Base-by-base conservation (phyloP, 2,329 filamentous ascomycete genomes). In the Tolypocladium nubicola region DNA sequence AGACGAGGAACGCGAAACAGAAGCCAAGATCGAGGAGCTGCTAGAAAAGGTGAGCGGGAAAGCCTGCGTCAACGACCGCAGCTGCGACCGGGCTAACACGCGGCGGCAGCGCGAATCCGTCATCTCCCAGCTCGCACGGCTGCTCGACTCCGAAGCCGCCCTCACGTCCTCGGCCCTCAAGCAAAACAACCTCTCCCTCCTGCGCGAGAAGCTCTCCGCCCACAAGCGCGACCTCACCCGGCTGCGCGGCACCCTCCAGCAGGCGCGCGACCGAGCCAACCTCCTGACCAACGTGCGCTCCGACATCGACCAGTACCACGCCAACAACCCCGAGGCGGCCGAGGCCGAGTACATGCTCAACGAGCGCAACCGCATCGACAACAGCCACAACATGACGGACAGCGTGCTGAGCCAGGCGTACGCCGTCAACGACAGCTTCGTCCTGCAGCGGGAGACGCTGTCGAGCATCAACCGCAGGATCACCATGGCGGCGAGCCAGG, bases 331-430 rank as follows among this genome's bases (percentile, higher is more conserved):
- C 10, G 88, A 84, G 64, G 85, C 85, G 3, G 88, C 87, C 56
- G 94, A 97, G 75, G 90, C 90, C 52, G 93, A 99, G 60, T 99
- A 97, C 77, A 97, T 99, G 92, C 81, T 99, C 35, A 88, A 89
- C 65, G 94, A 99, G 79, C 83, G 94, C 55, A 77, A 79, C 61
- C 83, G 89, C 62, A 84, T 99, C 68, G 94, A 99, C 69, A 87
- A 90, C 70, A 95, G 89, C 67, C 88, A 97, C 73, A 88, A 84
- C 64, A 86, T 96, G 78, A 87, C 90, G 53, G 94, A 99, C 71
- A 88, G 84, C 61, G 91, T 99, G 39, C 79, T 99, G 59, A 92
- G 88, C 69, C 94, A 97, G 76, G 94, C 94, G 9, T 99, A 99
- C 74, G 92, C 93, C 13, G 90, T 97, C 56, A 95, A 96, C 70